A percentile compares a stretch with the other conserved stretches of the same genome.
Evolutionary conservation across 331 rosid genomes (phyloP).

Genomic region (Quercus phellos): DNA sequence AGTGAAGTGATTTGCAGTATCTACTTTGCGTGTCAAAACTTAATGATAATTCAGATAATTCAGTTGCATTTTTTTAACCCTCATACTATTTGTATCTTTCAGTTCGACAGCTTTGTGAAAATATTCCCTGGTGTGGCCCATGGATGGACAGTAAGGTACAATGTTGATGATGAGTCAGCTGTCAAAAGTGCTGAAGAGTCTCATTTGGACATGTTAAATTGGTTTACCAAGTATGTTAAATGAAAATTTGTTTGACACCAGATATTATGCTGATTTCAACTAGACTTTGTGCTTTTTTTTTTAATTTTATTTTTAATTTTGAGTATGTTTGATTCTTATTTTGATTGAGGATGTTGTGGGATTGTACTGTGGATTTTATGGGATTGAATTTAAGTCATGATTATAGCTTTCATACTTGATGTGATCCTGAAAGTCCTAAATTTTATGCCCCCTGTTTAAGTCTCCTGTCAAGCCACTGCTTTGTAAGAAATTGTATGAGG

Average conservation of each 20-base stretch:
- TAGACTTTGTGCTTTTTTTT: no score
- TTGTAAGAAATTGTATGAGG: no score
- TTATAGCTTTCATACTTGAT: no score
- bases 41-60: neutral
- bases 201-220: constrained; percentile 39
- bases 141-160: constrained; percentile 38
- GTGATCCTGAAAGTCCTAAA: no score
- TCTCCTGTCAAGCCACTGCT: no score
- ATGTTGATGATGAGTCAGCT: constrained; percentile 28
- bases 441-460: no score
- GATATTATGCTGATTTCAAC: no score
- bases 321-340: no score
- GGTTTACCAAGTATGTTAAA: constrained; percentile 35
- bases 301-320: fast-evolving
- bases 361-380: no score
- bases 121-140: constrained; percentile 32
- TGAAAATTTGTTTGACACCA: neutral
- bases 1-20: neutral
- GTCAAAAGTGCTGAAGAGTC: constrained; percentile 43
- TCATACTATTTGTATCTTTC: neutral
- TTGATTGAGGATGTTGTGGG: no score
- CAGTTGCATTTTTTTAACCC: neutral
- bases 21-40: neutral
- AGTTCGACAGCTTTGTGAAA: constrained; percentile 40
- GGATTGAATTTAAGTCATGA: no score